These are phyloP conservation scores for Marchantia polymorpha DNA, from an alignment of 225 moss, liverwort and hornwort genomes.

Conservation along the genomic window DNA sequence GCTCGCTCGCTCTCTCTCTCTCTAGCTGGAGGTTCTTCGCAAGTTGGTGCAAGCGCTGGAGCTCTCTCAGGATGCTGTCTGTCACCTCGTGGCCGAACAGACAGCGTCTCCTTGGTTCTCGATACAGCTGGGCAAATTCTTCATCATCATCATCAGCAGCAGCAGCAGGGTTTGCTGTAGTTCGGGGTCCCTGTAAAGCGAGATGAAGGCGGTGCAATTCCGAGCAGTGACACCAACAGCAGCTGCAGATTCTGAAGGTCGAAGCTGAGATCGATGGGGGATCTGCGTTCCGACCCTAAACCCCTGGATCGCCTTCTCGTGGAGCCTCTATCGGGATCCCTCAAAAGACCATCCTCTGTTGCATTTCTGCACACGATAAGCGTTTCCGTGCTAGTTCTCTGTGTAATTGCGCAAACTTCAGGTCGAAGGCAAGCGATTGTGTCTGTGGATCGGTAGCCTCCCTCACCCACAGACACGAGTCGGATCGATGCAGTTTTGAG, in stretches of 20 bases:
- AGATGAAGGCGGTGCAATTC: neutral
- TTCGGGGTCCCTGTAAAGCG: neutral
- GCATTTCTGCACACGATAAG: neutral
- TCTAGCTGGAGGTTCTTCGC: neutral
- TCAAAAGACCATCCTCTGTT: neutral
- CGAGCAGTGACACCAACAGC: neutral
- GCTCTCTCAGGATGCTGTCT: neutral
- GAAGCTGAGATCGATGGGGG: too few relatives aligned
- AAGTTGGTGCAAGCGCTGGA: neutral
- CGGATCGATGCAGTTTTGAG: too few relatives aligned
- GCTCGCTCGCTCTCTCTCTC: too few relatives aligned
- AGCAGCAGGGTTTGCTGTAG: neutral
- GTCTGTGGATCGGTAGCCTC: too few relatives aligned
- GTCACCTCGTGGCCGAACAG: neutral
- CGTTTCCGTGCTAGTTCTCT: too few relatives aligned
- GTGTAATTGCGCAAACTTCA: too few relatives aligned
- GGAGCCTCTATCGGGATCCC: neutral
- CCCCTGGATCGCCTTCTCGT: neutral
- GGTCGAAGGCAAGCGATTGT: too few relatives aligned
- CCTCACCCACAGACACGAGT: too few relatives aligned
- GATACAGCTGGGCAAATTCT: neutral
- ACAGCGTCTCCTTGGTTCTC: neutral
- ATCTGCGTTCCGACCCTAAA: too few relatives aligned
- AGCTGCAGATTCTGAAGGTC: too few relatives aligned
- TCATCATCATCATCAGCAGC: too few relatives aligned